phyloP scores from a whole-genome alignment of 768 basidiomycete species.

The Trichaptum fuscoviolaceum region DNA sequence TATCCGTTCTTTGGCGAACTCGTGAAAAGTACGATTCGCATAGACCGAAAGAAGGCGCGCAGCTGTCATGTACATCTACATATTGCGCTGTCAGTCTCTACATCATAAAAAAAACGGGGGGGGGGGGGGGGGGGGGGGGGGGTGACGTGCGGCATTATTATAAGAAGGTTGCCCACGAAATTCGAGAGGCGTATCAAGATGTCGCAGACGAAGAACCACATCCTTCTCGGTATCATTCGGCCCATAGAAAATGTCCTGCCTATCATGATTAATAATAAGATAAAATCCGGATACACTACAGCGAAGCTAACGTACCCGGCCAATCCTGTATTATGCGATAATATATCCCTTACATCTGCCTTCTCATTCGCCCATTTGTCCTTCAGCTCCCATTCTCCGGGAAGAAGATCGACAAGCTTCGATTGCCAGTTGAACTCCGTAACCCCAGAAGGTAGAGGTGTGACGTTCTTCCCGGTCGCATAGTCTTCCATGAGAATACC shows the following conservation, averaged over 20 bases:
- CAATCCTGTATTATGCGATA: constrained; percentile 37
- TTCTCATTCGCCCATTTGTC: constrained; percentile 34
- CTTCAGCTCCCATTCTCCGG: constrained; percentile 35
- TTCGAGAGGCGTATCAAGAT: constrained; percentile 28
- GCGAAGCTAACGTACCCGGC: constrained; percentile 21
- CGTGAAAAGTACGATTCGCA: constrained; percentile 20
- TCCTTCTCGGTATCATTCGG: constrained; percentile 23
- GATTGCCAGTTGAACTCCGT: too few species aligned
- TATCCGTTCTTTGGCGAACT: too few species aligned
- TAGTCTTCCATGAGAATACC: too few species aligned
- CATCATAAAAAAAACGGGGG: too few species aligned
- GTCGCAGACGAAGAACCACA: constrained; percentile 21
- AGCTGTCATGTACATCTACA: constrained; percentile 34
- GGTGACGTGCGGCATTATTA: constrained; percentile 28
- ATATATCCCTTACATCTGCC: constrained; percentile 31
- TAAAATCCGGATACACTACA: not conserved
- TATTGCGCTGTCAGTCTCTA: not conserved
- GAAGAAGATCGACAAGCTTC: constrained; percentile 26
- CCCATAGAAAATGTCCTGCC: constrained; percentile 30
- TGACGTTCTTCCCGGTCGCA: too few species aligned
- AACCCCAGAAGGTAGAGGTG: too few species aligned
- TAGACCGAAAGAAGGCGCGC: constrained; percentile 30
- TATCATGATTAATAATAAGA: constrained; percentile 9
- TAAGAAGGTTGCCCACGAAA: constrained; percentile 33
- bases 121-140: too few species aligned